These are phyloP conservation scores for Solanum pimpinellifolium DNA, from an alignment of 257 asterid genomes.

Conservation along the genomic window DNA sequence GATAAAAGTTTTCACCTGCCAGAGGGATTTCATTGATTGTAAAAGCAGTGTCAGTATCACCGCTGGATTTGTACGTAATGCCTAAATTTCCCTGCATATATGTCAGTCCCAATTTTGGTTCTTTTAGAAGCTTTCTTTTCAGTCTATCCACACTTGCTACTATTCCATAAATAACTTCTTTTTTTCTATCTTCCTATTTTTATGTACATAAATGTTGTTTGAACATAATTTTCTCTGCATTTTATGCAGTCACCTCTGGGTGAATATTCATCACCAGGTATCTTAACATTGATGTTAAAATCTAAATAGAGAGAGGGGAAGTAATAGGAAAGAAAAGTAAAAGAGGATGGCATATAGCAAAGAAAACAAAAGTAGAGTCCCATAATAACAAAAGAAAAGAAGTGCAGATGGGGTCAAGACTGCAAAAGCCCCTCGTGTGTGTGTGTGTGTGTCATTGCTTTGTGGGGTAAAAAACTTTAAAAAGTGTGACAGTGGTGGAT, in stretches of 20 bases:
- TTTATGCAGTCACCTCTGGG: background rate
- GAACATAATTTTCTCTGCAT: background rate
- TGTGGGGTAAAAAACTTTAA: background rate
- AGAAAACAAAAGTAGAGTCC: too few species aligned
- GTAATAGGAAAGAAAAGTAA: background rate
- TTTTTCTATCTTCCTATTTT: background rate
- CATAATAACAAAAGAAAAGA: background rate
- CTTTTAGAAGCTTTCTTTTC: background rate
- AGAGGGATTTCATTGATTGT: background rate
- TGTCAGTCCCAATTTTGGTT: background rate
- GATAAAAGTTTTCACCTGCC: background rate
- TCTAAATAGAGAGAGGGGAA: background rate
- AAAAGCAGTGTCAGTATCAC: background rate
- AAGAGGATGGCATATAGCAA: background rate
- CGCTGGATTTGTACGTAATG: background rate
- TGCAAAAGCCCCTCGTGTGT: constrained; percentile 2
- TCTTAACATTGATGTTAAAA: background rate
- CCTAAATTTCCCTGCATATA: background rate
- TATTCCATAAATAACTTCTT: background rate
- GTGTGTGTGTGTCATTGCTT: background rate
- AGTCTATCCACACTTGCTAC: background rate
- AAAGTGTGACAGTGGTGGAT: constrained; percentile 4
- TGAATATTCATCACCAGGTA: background rate
- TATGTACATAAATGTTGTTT: background rate
- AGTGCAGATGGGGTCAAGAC: background rate